Conservation (phyloP, 1,284 basidiomycete genomes). For the Sparassis latifolia region DNA sequence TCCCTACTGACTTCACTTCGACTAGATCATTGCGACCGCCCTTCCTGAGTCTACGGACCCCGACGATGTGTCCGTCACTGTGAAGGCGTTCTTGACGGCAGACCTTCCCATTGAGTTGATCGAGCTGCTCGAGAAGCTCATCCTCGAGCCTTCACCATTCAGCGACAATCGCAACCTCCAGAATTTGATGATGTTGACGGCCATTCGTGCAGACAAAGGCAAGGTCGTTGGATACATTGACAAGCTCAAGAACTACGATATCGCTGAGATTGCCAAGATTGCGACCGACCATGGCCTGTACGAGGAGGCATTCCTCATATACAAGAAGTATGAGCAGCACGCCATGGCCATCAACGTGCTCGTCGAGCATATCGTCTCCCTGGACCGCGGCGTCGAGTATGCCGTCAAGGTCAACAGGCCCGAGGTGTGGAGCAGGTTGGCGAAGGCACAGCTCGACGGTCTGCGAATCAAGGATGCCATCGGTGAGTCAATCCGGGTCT, state of each 20-base stretch:
- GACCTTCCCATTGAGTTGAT: conserved; percentile 97
- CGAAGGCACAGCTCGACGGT: conserved; percentile 99
- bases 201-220: conserved; percentile 96
- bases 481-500: conserved; percentile 38
- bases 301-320: conserved; percentile 96
- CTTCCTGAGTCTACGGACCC: conserved; percentile 97
- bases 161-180: conserved; percentile 96
- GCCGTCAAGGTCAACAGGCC: conserved; percentile 97
- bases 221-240: conserved; percentile 99
- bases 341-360: conserved; percentile 95
- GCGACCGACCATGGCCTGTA: conserved; percentile 94
- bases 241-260: conserved; percentile 94
- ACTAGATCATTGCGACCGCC: conserved; percentile 84
- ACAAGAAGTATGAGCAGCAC: conserved; percentile 92
- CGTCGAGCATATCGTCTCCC: conserved; percentile 96
- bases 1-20: neutral
- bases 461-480: conserved; percentile 98
- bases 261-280: conserved; percentile 93
- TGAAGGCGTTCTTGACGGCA: conserved; percentile 97
- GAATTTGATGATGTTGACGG: conserved; percentile 92
- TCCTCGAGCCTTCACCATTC: conserved; percentile 96
- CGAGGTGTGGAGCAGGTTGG: conserved; percentile 95
- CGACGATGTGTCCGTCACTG: conserved; percentile 97
- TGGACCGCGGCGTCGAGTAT: conserved; percentile 95
- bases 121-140: conserved; percentile 97